These are phyloP conservation scores for Gnomoniopsis sp. DNA, from an alignment of 2,329 filamentous ascomycete species.

Conservation along the genomic window DNA sequence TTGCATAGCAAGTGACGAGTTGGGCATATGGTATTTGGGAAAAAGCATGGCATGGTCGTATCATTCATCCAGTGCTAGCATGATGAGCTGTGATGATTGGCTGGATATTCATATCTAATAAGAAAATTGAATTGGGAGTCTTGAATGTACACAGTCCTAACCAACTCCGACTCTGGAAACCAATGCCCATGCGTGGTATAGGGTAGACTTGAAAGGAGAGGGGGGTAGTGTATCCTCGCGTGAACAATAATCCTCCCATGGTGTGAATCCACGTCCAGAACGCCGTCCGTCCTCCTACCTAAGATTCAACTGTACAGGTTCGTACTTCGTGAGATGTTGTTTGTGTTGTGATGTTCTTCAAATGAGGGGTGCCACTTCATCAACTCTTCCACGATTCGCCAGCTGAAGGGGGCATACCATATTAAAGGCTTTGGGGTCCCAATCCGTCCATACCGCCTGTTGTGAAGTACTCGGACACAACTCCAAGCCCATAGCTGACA, in stretches of 20 bases:
- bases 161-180: background rate
- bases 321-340: background rate
- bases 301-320: background rate
- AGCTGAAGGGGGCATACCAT: background rate
- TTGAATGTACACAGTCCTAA: background rate
- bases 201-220: background rate
- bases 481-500: conserved; percentile 55
- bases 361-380: background rate
- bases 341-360: background rate
- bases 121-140: conserved; percentile 13
- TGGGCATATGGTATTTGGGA: background rate
- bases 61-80: background rate
- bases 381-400: background rate
- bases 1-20: background rate
- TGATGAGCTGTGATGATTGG: background rate
- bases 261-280: background rate
- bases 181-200: background rate
- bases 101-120: background rate
- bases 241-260: background rate
- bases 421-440: conserved; percentile 27
- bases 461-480: conserved; percentile 55
- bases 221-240: background rate
- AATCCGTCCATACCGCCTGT: conserved; percentile 43
- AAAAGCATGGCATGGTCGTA: background rate
- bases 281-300: background rate